phyloP scores from a whole-genome alignment of 2,329 filamentous ascomycete genomes.

The Stachybotrys chartarum region DNA sequence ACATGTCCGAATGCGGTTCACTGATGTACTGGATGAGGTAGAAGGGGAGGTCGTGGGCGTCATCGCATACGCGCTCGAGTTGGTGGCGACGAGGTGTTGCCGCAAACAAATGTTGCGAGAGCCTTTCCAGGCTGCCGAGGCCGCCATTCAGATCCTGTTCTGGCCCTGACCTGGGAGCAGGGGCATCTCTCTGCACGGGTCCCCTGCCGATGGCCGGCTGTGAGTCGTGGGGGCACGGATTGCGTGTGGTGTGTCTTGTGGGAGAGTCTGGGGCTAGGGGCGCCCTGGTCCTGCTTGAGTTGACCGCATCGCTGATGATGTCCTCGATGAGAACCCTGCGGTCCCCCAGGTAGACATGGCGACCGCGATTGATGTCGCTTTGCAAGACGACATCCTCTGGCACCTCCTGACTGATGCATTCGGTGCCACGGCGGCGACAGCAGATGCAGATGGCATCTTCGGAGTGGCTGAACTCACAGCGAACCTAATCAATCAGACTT shows the following conservation, averaged over 20 bases:
- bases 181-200: too few species aligned
- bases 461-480: constrained; percentile 1
- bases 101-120: background rate
- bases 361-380: background rate
- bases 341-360: background rate
- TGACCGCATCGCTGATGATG: background rate
- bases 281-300: background rate
- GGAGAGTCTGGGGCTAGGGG: too few species aligned
- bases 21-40: background rate
- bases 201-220: too few species aligned
- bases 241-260: too few species aligned
- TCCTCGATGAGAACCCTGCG: background rate
- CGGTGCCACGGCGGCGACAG: constrained; percentile 2
- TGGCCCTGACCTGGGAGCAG: too few species aligned
- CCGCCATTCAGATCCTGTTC: too few species aligned
- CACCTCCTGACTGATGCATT: constrained; percentile 1
- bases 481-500: background rate
- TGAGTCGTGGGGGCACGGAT: too few species aligned
- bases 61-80: background rate
- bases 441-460: background rate
- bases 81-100: background rate
- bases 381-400: background rate
- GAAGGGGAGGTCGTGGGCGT: background rate
- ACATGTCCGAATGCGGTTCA: background rate
- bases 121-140: too few species aligned